Evolutionary conservation across 108 stramenopile species (phyloP).

Genomic region (Conticribra guillardii): DNA sequence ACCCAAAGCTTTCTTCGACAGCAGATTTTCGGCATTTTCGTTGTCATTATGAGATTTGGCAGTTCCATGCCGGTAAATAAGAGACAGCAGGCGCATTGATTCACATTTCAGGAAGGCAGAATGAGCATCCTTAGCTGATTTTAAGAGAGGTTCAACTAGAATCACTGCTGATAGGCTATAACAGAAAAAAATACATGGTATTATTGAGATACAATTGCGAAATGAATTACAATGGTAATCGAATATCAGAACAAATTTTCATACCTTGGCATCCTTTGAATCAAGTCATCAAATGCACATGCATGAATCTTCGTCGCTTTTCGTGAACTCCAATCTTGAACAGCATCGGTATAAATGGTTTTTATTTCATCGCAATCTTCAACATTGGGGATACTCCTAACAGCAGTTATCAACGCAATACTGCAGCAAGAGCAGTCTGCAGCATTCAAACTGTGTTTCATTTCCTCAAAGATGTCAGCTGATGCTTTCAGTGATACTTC

Average conservation of each 20-base stretch:
- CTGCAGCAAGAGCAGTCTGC: constrained; percentile 72
- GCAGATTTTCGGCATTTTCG: neutral
- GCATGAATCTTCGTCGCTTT: constrained; percentile 61
- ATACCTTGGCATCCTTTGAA: constrained; percentile 51
- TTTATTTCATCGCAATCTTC: constrained; percentile 39
- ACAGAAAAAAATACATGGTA: constrained; percentile 1
- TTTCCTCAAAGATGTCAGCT: constrained; percentile 47
- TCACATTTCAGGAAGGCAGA: constrained; percentile 73
- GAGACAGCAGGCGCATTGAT: constrained; percentile 58
- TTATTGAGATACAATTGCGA: neutral
- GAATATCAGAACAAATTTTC: too few relatives aligned
- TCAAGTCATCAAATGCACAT: constrained; percentile 72
- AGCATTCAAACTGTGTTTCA: constrained; percentile 39
- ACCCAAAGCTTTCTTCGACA: constrained; percentile 18
- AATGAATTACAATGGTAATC: neutral
- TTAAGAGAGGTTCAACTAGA: constrained; percentile 45
- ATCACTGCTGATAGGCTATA: constrained; percentile 45
- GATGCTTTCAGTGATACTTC: constrained; percentile 35
- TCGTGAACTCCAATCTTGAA: constrained; percentile 78
- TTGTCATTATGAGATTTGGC: constrained; percentile 10
- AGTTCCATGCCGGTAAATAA: constrained; percentile 23
- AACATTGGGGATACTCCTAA: constrained; percentile 52
- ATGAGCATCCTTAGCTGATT: constrained; percentile 55
- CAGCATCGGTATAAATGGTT: constrained; percentile 39
- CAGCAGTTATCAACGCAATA: constrained; percentile 47